phyloP scores from a whole-genome alignment of 2,329 filamentous ascomycete species.

The Colletotrichum incanum region DNA sequence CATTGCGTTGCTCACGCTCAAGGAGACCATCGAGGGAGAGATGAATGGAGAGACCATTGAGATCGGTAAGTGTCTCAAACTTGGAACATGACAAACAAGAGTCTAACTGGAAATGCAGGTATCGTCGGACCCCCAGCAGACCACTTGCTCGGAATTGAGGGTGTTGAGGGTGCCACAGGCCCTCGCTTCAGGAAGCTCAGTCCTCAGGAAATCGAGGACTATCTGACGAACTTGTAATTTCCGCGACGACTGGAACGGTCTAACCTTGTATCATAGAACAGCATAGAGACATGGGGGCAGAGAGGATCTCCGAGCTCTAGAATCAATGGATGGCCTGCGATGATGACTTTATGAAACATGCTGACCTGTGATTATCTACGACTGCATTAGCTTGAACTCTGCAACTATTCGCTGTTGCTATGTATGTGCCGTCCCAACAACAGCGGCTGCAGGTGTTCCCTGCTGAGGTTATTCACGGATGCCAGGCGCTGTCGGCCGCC shows the following conservation, averaged over 20 bases:
- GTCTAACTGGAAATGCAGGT: constrained; percentile 65
- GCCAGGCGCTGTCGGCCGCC: constrained; percentile 2
- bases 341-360: constrained; percentile 4
- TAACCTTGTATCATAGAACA: constrained; percentile 58
- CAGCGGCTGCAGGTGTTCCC: not conserved
- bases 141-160: constrained; percentile 91
- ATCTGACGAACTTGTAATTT: constrained; percentile 94
- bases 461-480: not conserved
- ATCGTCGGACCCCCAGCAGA: constrained; percentile 96
- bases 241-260: constrained; percentile 46
- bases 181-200: constrained; percentile 95
- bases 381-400: not conserved
- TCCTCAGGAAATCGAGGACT: constrained; percentile 99
- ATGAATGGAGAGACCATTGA: constrained; percentile 99
- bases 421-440: not conserved
- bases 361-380: not conserved
- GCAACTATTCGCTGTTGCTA: not conserved
- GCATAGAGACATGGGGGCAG: constrained; percentile 41
- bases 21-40: constrained; percentile 99
- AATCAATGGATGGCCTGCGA: constrained; percentile 43
- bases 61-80: constrained; percentile 78
- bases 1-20: constrained; percentile 95
- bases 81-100: not conserved
- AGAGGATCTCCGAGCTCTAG: constrained; percentile 38
- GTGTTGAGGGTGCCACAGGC: constrained; percentile 86